phyloP scores from a whole-genome alignment of 306 rosid genomes.

The Quercus bicolor region DNA sequence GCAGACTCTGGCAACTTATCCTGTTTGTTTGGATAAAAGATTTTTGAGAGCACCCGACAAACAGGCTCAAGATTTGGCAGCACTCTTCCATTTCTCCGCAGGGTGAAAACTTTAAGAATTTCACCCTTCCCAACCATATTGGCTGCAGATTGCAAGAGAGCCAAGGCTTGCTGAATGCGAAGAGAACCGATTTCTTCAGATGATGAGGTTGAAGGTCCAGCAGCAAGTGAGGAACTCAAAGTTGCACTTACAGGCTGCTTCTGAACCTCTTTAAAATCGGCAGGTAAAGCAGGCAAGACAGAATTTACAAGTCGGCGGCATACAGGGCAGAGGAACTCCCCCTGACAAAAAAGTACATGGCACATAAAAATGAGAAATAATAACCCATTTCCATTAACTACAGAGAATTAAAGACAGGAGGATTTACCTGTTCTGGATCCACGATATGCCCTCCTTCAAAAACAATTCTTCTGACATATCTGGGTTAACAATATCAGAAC shows the following conservation, averaged over 20 bases:
- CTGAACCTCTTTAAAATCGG: constrained; percentile 42
- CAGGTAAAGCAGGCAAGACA: constrained; percentile 69
- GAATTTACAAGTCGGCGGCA: constrained; percentile 96
- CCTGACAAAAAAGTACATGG: constrained; percentile 39
- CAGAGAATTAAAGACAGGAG: neutral
- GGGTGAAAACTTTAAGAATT: constrained; percentile 51
- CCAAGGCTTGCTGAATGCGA: constrained; percentile 55
- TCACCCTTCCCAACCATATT: constrained; percentile 49
- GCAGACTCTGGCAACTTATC: constrained; percentile 49
- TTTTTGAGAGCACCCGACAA: constrained; percentile 61
- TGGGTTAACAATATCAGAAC: constrained; percentile 29
- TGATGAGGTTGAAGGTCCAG: constrained; percentile 27
- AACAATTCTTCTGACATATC: constrained; percentile 82
- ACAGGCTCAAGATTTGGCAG: constrained; percentile 59
- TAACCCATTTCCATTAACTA: constrained; percentile 16
- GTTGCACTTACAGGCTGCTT: constrained; percentile 37
- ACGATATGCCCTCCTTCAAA: constrained; percentile 98
- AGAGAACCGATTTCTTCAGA: constrained; percentile 41
- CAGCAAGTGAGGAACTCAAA: constrained; percentile 33
- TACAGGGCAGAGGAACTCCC: constrained; percentile 96
- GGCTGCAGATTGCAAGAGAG: constrained; percentile 69
- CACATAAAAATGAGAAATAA: neutral
- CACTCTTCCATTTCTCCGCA: constrained; percentile 34
- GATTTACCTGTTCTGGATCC: constrained; percentile 83
- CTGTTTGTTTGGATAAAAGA: constrained; percentile 61